These are phyloP conservation scores for Lactarius trivialis DNA, from an alignment of 768 basidiomycete species.

Conservation along the genomic window DNA sequence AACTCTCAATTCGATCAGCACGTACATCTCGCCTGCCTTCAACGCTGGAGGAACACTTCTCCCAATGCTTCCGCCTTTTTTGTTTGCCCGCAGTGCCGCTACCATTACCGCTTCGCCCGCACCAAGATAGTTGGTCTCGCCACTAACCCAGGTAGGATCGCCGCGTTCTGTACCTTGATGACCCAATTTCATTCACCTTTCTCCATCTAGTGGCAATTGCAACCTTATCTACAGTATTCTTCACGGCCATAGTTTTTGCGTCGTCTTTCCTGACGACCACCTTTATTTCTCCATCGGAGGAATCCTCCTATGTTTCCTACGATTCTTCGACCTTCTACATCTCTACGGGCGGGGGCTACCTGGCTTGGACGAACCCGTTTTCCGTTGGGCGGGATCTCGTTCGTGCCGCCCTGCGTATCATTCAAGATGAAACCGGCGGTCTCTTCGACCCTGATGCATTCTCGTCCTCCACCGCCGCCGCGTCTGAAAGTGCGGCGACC, in stretches of 20 bases:
- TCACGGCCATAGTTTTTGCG: constrained; percentile 21
- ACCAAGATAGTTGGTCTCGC: constrained; percentile 66
- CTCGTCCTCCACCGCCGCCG: constrained; percentile 32
- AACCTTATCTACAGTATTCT: constrained; percentile 16
- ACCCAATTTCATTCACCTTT: background rate
- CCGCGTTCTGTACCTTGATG: background rate
- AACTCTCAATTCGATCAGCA: constrained; percentile 39
- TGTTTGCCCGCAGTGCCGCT: constrained; percentile 73
- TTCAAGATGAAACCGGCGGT: constrained; percentile 22
- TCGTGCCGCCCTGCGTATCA: constrained; percentile 22
- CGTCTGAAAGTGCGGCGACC: background rate
- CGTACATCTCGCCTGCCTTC: constrained; percentile 74
- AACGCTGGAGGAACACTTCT: constrained; percentile 65
- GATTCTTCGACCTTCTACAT: constrained; percentile 1
- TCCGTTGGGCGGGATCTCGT: constrained; percentile 22
- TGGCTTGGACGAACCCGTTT: constrained; percentile 22
- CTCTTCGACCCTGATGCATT: constrained; percentile 20
- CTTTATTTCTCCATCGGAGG: constrained; percentile 18
- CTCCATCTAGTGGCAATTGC: constrained; percentile 56
- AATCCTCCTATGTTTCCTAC: constrained; percentile 9
- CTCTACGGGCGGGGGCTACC: constrained; percentile 4
- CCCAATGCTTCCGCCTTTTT: constrained; percentile 64
- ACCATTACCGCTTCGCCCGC: constrained; percentile 68
- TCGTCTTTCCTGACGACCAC: constrained; percentile 23
- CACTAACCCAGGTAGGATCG: constrained; percentile 66